Conservation (phyloP, 139 green algal genomes). For the Chlamydomonas sp. region DNA sequence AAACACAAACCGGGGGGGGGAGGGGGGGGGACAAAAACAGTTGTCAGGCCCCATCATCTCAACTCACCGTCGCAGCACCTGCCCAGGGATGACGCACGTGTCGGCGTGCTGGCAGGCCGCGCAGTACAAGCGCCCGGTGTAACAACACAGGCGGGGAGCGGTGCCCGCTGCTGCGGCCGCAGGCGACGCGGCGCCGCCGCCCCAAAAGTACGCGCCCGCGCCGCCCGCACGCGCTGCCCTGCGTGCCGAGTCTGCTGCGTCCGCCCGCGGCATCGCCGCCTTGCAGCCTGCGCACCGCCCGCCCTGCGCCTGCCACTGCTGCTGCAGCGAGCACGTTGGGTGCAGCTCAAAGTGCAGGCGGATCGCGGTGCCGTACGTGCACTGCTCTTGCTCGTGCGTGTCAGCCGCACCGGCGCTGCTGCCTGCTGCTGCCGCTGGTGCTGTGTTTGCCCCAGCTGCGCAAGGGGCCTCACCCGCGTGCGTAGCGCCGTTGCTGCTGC, state of each 20-base stretch:
- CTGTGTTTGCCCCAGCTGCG: neutral
- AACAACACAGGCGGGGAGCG: neutral
- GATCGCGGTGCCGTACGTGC: neutral
- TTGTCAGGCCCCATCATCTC: too few species aligned
- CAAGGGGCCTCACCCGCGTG: neutral
- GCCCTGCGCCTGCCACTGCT: conserved; percentile 5
- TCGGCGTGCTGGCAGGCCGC: neutral
- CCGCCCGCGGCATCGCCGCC: neutral
- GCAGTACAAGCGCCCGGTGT: neutral
- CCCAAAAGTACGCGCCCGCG: neutral
- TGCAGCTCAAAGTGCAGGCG: conserved; percentile 6
- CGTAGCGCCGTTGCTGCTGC: neutral
- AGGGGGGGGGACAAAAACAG: too few species aligned
- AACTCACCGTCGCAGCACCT: neutral
- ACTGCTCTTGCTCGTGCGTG: too few species aligned
- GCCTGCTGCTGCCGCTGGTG: neutral
- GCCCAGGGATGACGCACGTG: neutral
- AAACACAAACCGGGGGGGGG: too few species aligned
- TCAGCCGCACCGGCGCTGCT: neutral
- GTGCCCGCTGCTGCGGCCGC: neutral
- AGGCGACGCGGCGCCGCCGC: neutral
- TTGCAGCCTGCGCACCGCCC: conserved; percentile 11
- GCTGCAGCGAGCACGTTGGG: neutral
- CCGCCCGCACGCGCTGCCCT: neutral
- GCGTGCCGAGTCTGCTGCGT: neutral